Percentiles rank a stretch among this genome's conserved stretches.
These are phyloP conservation scores for Fusarium nygamai DNA, from an alignment of 2,329 filamentous ascomycete species.

Conservation along the genomic window DNA sequence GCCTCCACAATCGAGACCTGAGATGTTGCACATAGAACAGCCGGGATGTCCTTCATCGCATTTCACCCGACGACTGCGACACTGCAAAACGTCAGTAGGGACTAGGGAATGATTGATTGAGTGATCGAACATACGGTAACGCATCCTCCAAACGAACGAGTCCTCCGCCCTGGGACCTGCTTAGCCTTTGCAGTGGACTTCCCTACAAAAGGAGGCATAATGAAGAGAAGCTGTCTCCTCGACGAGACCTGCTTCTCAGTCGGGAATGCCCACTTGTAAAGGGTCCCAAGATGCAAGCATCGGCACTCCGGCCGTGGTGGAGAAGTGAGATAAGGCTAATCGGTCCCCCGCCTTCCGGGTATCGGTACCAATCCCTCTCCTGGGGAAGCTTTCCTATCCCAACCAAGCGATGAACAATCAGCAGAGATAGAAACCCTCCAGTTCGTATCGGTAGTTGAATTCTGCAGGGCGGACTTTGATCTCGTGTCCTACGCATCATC, in stretches of 20 bases:
- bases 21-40: constrained; percentile 22
- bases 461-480: neutral
- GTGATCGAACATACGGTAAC: constrained; percentile 1
- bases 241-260: neutral
- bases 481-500: neutral
- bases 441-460: neutral
- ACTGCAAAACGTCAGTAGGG: constrained; percentile 16
- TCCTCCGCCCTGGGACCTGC: neutral
- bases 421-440: neutral
- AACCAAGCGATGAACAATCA: too few relatives aligned
- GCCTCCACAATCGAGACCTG: constrained; percentile 18
- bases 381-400: constrained; percentile 27
- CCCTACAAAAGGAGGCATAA: neutral
- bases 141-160: constrained; percentile 30
- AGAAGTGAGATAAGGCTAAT: constrained; percentile 3
- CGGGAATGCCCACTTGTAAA: neutral
- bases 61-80: constrained; percentile 29
- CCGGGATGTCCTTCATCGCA: constrained; percentile 25
- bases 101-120: rapidly evolving
- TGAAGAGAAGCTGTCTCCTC: neutral
- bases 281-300: neutral
- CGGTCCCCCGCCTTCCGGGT: constrained; percentile 12
- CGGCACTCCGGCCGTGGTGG: neutral
- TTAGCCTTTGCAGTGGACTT: neutral
- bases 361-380: neutral